Evolutionary conservation across 1,284 basidiomycete species (phyloP), one percentile per base, ranked within the genome.

Genomic region (Ustilago crameri): DNA sequence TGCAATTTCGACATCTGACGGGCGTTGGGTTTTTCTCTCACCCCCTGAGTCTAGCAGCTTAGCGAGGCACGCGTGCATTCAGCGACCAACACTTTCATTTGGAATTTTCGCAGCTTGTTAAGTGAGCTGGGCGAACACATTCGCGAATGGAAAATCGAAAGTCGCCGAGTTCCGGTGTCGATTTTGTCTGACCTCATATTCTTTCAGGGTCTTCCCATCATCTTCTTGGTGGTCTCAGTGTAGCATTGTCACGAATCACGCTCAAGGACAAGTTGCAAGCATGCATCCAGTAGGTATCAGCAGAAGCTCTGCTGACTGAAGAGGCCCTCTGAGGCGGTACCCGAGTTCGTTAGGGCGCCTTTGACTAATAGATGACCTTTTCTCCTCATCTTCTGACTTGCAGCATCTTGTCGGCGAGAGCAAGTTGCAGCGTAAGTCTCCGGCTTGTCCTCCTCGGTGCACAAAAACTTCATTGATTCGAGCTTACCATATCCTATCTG

Each of bases 361-460:
- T 30, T 30, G 30, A 30, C 30, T 30, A 30, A 30, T 12, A 30
- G 30, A 30, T 12, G 30, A 30, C 30, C 30, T 7, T 30, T 30
- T 30, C 30, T 30, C 7, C 30, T 30, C 30, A 5, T 12, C 5
- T 7, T 30, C 12, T 12, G 7, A 30, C 30, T 30, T 12, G 12
- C 43, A 74, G 70, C 70, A 74, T 65, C 58, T 74, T 20, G 64
- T 68, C 20, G 70, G 70, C 23, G 70, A 68, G 41, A 63, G 64
- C 60, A 73, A 73, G 57, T 30, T 68, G 51, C 60, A 68, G 27
- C 65, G 70, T 74, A 45, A 50, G 70, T 68, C 23, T 38, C 9
- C 46, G 17, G 12, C 30, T 30, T 30, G 12, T 30, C 30, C n/a
- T n/a, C n/a, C n/a, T n/a, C n/a, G n/a, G n/a, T n/a, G n/a, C n/a